phyloP scores from a whole-genome alignment of 306 rosid species.

The Vigna mungo region DNA sequence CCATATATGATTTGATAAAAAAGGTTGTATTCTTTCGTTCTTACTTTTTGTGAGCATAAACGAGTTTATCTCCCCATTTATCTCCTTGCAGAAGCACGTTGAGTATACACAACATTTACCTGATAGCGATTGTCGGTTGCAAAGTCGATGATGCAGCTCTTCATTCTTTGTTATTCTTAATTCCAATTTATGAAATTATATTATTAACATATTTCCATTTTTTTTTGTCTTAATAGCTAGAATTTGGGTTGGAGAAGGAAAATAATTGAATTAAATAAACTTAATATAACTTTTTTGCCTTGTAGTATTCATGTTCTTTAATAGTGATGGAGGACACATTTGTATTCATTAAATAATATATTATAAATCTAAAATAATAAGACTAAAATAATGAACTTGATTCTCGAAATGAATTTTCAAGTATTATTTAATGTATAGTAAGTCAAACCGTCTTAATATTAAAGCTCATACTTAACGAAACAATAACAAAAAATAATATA shows the following conservation, averaged over 20 bases:
- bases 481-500: too few species aligned
- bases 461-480: too few species aligned
- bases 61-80: conserved; percentile 11
- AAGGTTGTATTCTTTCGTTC: conserved; percentile 62
- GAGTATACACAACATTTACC: not conserved
- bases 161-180: not conserved
- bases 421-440: too few species aligned
- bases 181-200: not conserved
- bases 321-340: too few species aligned
- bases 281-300: not conserved
- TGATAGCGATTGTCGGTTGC: not conserved
- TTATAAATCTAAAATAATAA: too few species aligned
- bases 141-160: conserved; percentile 18
- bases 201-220: not conserved
- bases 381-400: too few species aligned
- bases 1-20: conserved; percentile 61
- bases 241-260: not conserved
- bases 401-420: too few species aligned
- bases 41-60: conserved; percentile 44
- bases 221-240: not conserved
- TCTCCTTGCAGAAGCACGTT: not conserved
- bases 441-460: too few species aligned
- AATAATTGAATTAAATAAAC: not conserved
- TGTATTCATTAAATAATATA: too few species aligned
- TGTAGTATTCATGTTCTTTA: not conserved